Conservation (phyloP, 768 basidiomycete species). For the Leccinum boreale region DNA sequence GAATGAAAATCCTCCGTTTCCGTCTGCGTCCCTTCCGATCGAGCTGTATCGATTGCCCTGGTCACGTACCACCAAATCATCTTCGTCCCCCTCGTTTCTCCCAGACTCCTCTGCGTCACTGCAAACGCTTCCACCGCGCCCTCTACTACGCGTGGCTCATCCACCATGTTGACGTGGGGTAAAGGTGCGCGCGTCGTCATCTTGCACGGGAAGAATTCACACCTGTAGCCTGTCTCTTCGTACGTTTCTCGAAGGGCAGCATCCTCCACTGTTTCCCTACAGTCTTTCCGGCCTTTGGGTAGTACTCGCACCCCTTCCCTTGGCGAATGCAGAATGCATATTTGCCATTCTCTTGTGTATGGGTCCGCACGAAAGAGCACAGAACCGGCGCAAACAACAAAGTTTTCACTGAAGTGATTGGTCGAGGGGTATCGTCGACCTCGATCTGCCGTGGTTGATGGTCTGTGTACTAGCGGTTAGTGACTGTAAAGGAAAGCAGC, state of each 20-base stretch:
- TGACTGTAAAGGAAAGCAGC: not conserved
- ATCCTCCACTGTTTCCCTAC: conserved; percentile 46
- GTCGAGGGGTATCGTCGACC: not conserved
- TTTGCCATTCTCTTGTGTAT: conserved; percentile 5
- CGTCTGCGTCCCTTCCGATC: conserved; percentile 42
- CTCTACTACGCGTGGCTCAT: conserved; percentile 18
- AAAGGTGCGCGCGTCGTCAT: conserved; percentile 56
- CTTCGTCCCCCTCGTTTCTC: conserved; percentile 35
- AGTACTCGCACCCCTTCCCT: conserved; percentile 34
- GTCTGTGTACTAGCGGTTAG: not conserved
- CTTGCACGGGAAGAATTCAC: conserved; percentile 45
- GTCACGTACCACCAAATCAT: conserved; percentile 53
- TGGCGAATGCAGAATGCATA: conserved; percentile 17
- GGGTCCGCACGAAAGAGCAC: conserved; percentile 13
- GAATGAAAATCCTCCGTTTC: conserved; percentile 41
- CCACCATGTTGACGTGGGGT: conserved; percentile 38
- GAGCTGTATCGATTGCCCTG: conserved; percentile 32
- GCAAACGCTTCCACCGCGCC: conserved; percentile 35
- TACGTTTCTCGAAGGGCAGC: conserved; percentile 60
- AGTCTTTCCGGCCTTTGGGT: conserved; percentile 63
- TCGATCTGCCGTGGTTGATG: not conserved
- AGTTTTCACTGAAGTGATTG: conserved; percentile 15
- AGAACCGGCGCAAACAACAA: conserved; percentile 21
- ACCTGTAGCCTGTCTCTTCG: conserved; percentile 63
- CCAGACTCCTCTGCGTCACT: conserved; percentile 28